Base-by-base conservation (phyloP, 495 filamentous ascomycete genomes). In the Trichocladium antarcticum region DNA sequence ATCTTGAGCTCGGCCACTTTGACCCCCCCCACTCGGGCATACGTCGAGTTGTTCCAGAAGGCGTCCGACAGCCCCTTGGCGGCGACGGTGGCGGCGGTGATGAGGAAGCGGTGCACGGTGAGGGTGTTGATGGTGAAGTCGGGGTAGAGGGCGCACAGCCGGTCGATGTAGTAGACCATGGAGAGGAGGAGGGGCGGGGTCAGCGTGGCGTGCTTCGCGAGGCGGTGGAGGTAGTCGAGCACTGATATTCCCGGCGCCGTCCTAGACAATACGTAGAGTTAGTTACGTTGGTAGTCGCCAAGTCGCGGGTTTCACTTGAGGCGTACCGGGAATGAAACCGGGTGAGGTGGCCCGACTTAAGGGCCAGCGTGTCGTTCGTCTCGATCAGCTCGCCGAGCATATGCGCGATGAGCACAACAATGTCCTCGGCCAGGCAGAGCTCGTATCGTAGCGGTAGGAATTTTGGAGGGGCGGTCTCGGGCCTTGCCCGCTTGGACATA, bases 141-240 rank as follows among this genome's bases (percentile, higher is more conserved):
- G 6, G 88, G 83, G 60, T 95, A 97, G 22, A 92, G 68, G 4
- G 85, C 80, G 65, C 89, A 97, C 15, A 98, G 73, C n/a, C 85
- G 82, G 65, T 98, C 93, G 51, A 98, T 96, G 61, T 98, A 98
- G 61, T 90, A 97, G 45, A 98, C 92, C 89, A 98, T 98, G 52
- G 87, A 89, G n/a, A 98, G 76, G n/a, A 98, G 77, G 45, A 98
- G 85, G 6, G 92, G 89, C 6, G 92, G 89, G 6, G 85, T 85
- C 1, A 98, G 76, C 1, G 89, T 95, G 22, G 92, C 92, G 64
- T 98, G 92, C 39, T 88, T 89, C 10, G 92, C 89, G 15, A 98
- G 74, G 47, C 92, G 83, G 57, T 89, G 82, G 6, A 98, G 74
- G 64, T 98, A 98, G 60, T 97, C 92, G 31, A 77, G 70, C 15